Base-by-base conservation (phyloP, 2,329 filamentous ascomycete genomes). In the Microdochium trichocladiopsis region DNA sequence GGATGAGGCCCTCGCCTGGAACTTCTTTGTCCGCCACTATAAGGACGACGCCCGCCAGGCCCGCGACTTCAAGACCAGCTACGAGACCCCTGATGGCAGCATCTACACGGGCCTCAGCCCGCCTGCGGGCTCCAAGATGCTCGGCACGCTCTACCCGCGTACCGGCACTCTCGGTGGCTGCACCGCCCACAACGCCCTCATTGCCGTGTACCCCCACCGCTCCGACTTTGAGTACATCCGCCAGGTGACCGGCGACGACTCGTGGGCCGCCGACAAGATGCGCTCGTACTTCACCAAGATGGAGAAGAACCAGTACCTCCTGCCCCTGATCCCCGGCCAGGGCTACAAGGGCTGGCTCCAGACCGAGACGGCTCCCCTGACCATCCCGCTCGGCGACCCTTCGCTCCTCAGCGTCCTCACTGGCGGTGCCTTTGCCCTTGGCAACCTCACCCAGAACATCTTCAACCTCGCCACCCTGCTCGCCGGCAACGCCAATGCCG, bases 21-120 rank as follows among this genome's bases (percentile, higher is more conserved):
- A 85, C 66, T 84, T 82, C 65, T 86, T 78, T 55, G 80, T 84
- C 37, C 73, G 73, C 41, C 82, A 85, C 61, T 84, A 82, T 54
- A 69, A 74, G 9, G 74, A 84, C 55, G 67, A 78, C 21, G 63
- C 66, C n/a, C 72, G 76, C 48, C 78, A 83, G 58, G 69, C 74
- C 21, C 67, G 70, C 47, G 80, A 85, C 61, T 76, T 68, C 58
- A 84, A 85, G 68, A 79, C 78, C 51, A 76, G 76, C 2, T 85
- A 83, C 63, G 63, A 72, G 9, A 77, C 75, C 1, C 66, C 73
- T 0, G 66, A 76, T 48, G 79, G 79, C 14, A 64, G 65, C 2
- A 64, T 74, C 25, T 81, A 83, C 58, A 76, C 75, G 12, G 80
- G 81, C 16, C 66, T 75, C 5, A 67, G 70, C 52, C 80, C 79